Percentiles rank a stretch among this genome's conserved stretches.
Evolutionary conservation across 257 asterid genomes (phyloP).

Genomic region (Solanum rostratum): DNA sequence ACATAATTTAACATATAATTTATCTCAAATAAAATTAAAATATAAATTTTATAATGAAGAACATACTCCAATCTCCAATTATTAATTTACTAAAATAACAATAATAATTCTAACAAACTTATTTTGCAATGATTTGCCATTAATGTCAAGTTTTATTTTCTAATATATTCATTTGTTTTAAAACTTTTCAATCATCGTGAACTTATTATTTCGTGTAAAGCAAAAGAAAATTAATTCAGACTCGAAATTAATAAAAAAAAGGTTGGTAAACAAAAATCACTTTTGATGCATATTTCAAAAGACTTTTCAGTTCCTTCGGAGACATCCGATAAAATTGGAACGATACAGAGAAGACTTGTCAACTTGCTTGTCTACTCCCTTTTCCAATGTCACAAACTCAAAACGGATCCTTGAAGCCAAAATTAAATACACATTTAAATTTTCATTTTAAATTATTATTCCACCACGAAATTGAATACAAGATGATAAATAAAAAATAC

Average conservation of each 20-base stretch:
- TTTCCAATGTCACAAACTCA: too few relatives aligned
- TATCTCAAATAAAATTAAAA: neutral
- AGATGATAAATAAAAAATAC: neutral
- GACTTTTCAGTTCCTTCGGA: too few relatives aligned
- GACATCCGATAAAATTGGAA: too few relatives aligned
- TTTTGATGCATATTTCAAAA: too few relatives aligned
- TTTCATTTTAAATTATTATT: neutral
- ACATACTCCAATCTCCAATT: neutral
- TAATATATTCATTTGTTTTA: neutral
- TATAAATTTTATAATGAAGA: neutral
- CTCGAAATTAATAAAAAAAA: neutral
- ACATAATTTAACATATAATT: neutral
- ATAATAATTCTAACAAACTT: neutral
- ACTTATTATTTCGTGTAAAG: neutral
- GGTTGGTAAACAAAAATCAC: too few relatives aligned
- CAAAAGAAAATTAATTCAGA: neutral
- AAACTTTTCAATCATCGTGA: neutral
- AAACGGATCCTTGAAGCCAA: neutral
- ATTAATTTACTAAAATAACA: neutral
- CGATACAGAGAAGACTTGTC: too few relatives aligned
- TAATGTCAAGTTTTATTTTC: neutral
- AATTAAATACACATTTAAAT: neutral
- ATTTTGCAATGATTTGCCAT: neutral
- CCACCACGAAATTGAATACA: neutral
- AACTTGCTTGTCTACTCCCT: too few relatives aligned